Conservation (phyloP, 805 yeast genomes). For the Ogataea pini region DNA sequence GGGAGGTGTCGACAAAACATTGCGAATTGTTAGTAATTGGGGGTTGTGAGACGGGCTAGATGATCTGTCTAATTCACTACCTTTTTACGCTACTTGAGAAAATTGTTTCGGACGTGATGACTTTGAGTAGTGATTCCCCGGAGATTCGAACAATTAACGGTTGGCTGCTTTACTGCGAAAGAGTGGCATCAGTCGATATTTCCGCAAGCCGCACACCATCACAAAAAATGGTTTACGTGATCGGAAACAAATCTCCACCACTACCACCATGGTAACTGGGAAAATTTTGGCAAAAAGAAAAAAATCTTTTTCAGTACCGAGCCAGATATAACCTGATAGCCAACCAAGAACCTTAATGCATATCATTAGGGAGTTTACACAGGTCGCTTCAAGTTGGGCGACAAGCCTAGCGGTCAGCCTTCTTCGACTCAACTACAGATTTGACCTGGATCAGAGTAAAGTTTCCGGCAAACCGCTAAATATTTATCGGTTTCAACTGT, state of each 20-base stretch:
- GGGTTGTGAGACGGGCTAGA: no score
- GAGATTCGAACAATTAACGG: conserved; percentile 1
- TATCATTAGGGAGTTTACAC: no score
- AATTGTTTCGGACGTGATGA: neutral
- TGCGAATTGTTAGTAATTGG: no score
- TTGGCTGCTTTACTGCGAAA: neutral
- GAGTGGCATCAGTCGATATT: neutral
- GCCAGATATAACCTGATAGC: neutral
- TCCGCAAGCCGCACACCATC: neutral
- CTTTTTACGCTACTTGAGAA: neutral
- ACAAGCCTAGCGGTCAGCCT: neutral
- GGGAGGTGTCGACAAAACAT: no score
- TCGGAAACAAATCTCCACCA: neutral
- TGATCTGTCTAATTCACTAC: neutral
- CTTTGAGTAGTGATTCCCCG: neutral
- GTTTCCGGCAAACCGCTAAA: neutral
- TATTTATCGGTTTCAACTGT: neutral
- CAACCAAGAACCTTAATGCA: neutral
- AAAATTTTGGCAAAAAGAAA: neutral
- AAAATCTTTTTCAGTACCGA: neutral
- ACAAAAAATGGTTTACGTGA: neutral
- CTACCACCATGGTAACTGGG: neutral
- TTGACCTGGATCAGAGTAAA: neutral
- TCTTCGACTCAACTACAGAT: neutral
- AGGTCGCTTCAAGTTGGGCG: no score